Evolutionary conservation across 2,329 filamentous ascomycete species (phyloP).

Genomic region (Furcasterigmium sp.): DNA sequence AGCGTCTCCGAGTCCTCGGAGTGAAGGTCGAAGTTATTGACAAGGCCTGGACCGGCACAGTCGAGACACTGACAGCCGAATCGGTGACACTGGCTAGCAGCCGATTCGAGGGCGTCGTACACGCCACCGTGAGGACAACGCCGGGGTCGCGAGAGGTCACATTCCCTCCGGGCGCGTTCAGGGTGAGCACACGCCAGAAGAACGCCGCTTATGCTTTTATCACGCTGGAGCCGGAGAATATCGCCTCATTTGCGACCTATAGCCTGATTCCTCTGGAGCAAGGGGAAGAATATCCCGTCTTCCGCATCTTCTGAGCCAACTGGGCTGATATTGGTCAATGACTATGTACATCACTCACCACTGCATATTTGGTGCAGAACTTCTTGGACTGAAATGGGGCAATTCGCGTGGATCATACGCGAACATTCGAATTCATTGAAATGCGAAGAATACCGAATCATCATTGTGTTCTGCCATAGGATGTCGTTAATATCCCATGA

Average conservation of each 20-base stretch:
- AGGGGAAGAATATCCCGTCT: constrained; percentile 14
- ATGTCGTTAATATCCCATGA: too few relatives aligned
- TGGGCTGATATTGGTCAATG: too few relatives aligned
- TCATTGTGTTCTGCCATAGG: too few relatives aligned
- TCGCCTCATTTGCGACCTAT: constrained; percentile 5
- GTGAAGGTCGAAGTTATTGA: constrained; percentile 2
- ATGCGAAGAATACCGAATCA: too few relatives aligned
- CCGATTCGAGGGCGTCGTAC: constrained; percentile 6
- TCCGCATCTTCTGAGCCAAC: too few relatives aligned
- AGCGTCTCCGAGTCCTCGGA: constrained; percentile 5
- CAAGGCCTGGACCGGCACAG: constrained; percentile 10
- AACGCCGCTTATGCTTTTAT: constrained; percentile 8
- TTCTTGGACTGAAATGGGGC: too few relatives aligned
- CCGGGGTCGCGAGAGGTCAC: constrained; percentile 1
- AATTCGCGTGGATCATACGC: too few relatives aligned
- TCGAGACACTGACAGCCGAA: constrained; percentile 3
- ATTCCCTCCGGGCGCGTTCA: constrained; percentile 6
- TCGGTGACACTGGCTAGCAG: not conserved
- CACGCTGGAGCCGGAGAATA: constrained; percentile 8
- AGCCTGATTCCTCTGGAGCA: constrained; percentile 3
- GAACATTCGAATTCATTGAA: too few relatives aligned
- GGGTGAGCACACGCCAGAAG: constrained; percentile 6
- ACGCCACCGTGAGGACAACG: constrained; percentile 2
- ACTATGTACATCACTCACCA: too few relatives aligned
- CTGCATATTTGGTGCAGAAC: too few relatives aligned